Conservation (phyloP, 2,329 filamentous ascomycete species). For the Alternaria longipes region DNA sequence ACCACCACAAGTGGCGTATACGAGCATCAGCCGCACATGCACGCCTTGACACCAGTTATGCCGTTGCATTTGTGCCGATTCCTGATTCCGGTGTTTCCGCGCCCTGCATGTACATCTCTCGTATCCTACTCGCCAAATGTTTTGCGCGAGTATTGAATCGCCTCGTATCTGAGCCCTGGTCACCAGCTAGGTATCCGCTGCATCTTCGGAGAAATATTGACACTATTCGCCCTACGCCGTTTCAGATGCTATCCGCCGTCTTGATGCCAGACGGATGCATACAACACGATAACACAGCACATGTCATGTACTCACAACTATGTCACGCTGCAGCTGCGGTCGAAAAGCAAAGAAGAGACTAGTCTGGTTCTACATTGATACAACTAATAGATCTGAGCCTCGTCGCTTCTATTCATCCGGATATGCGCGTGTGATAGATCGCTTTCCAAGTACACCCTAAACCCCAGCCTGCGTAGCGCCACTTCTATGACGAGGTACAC, state of each 20-base stretch:
- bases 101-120: conserved; percentile 16
- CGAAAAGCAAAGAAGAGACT: conserved; percentile 10
- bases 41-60: conserved; percentile 13
- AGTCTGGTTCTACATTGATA: background rate
- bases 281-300: background rate
- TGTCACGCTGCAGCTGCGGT: conserved; percentile 2
- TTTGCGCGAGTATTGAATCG: conserved; percentile 5
- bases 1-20: conserved; percentile 11
- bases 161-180: conserved; percentile 3
- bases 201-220: conserved; percentile 8
- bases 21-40: conserved; percentile 22
- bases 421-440: conserved; percentile 2
- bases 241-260: background rate
- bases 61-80: conserved; percentile 2
- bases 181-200: conserved; percentile 4
- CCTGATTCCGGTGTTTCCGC: conserved; percentile 9
- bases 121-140: conserved; percentile 5
- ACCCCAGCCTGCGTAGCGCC: background rate
- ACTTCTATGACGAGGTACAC: conserved; percentile 2
- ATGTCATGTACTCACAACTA: background rate
- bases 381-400: background rate
- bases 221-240: background rate
- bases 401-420: conserved; percentile 5
- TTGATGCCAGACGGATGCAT: background rate
- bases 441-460: background rate